Base-by-base conservation (phyloP, 2,329 filamentous ascomycete species). In the Phialophora tarda region DNA sequence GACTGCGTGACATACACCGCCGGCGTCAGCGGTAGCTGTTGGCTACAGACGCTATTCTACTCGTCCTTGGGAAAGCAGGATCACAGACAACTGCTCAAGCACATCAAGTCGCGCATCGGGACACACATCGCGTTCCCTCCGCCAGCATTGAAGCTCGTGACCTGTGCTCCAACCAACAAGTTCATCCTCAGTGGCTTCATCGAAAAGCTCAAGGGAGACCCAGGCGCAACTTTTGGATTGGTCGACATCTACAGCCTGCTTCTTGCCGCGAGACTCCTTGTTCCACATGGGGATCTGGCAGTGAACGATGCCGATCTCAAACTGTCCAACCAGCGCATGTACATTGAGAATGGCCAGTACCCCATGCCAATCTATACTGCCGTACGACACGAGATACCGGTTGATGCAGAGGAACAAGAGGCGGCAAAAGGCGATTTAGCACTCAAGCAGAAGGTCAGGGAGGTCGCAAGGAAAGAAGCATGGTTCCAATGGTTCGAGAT, bases 401-500 rank as follows among this genome's bases (percentile, higher is more conserved):
- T 89, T 7, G 77, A 88, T 7, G 84, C 84, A 53, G 74, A 83
- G 3, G 71, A 74, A 26, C 66, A 74, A 67, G 68, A 78, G 66
- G 67, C 78, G 68, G 59, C 77, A 74, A 59, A 73, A 69, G 62
- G 73, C 74, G 72, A 71, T 59, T 69, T 69, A 41, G 70, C 65
- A 26, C 75, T 69, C 28, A 73, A 77, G 7, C 78, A 77, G 67
- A 76, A 73, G 67, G 73, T 78, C 2, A 80, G 82, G 66, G 81
- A 78, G 44, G 80, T 82, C 65, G 82, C 84, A 3, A 79, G 78
- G 62, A 79, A 84, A 66, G 90, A 96, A 74, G 85, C 92, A 2
- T 98, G 93, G 91, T 99, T 98, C 73, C 94, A 99, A 74, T 98
- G 95, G 94, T 97, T 95, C 72, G 95, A 99, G 75, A 90, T 94